Base-by-base conservation (phyloP, 1,284 basidiomycete genomes). In the Rhodotorula sp. region DNA sequence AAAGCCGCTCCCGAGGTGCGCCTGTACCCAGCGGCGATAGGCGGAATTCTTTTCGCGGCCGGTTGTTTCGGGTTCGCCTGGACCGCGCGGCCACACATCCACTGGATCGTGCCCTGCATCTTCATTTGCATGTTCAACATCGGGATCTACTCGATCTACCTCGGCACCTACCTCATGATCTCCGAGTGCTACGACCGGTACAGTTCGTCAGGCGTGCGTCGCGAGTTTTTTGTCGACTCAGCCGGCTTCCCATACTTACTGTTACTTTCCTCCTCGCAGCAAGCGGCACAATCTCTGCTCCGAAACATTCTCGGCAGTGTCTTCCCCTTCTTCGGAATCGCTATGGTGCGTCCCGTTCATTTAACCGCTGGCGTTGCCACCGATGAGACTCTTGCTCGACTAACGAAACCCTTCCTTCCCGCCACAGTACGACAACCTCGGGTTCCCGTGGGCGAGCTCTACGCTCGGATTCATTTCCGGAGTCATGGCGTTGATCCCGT, bases 1-100 rank as follows among this genome's bases (percentile, higher is more conserved):
- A 79, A 80, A 39, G 81, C 84, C 0, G 78, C 80, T 0, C 84
- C 84, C 5, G 84, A 85, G 77, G 83, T 82, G 8, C 73, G 84
- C 7, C 79, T 85, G 14, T 84, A 84, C 76, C 80, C 79, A 64
- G 78, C 80, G 5, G 80, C 80, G 0, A 73, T 79, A 20, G 82
- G 81, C 16, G 81, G 79, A 0, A 63, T 82, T 31, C 70, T 80
- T 64, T 83, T 82, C 74, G 78, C 81, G 0, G 52, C 79, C 15
- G 73, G 16, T 65, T 76, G 64, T 79, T 77, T 72, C 74, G 76
- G 29, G 20, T 74, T 82, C 74, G 82, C 79, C 8, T 82, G 82
- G 81, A 81, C 81, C 10, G 76, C 74, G 5, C 68, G 76, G 10
- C 69, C 71, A 1, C 71, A 67, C 71, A 75, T 77, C 26, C 76